These are phyloP conservation scores for Rhizopus microsporus DNA, from an alignment of 371 early-diverging fungal species.

Conservation along the genomic window DNA sequence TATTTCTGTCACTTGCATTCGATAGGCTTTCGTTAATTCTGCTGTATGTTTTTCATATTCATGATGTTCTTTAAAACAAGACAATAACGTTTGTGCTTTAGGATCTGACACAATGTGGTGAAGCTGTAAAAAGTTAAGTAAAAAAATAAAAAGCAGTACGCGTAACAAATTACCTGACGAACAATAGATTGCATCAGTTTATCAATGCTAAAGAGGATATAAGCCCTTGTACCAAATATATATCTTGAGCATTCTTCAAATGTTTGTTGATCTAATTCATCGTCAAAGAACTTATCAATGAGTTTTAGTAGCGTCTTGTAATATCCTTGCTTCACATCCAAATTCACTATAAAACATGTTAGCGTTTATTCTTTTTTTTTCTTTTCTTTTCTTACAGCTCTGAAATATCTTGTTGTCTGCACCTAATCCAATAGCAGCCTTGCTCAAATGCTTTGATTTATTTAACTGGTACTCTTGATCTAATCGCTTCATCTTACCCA, in stretches of 20 bases:
- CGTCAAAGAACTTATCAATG: conserved; percentile 72
- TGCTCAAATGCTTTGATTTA: conserved; percentile 57
- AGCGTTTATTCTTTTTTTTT: neutral
- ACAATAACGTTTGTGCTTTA: conserved; percentile 21
- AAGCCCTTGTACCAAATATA: conserved; percentile 86
- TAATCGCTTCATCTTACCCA: conserved; percentile 74
- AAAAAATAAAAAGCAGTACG: neutral
- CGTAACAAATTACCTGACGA: conserved; percentile 23
- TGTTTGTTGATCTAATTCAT: conserved; percentile 74
- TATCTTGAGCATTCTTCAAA: conserved; percentile 92
- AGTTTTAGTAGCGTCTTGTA: conserved; percentile 72
- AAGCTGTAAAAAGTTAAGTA: conserved; percentile 7
- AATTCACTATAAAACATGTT: conserved; percentile 7
- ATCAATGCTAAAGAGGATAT: conserved; percentile 85
- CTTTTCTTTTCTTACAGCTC: neutral
- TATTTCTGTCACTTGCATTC: conserved; percentile 25
- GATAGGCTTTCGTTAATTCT: conserved; percentile 54
- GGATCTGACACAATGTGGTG: conserved; percentile 27
- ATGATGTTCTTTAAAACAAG: conserved; percentile 26
- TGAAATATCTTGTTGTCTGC: conserved; percentile 12
- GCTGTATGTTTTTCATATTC: conserved; percentile 20
- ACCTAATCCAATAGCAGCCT: conserved; percentile 39
- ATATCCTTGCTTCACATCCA: conserved; percentile 52
- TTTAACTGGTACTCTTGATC: conserved; percentile 60
- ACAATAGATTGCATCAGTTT: conserved; percentile 42